Conservation (phyloP, 257 asterid genomes). For the Thymus mandschuricus region DNA sequence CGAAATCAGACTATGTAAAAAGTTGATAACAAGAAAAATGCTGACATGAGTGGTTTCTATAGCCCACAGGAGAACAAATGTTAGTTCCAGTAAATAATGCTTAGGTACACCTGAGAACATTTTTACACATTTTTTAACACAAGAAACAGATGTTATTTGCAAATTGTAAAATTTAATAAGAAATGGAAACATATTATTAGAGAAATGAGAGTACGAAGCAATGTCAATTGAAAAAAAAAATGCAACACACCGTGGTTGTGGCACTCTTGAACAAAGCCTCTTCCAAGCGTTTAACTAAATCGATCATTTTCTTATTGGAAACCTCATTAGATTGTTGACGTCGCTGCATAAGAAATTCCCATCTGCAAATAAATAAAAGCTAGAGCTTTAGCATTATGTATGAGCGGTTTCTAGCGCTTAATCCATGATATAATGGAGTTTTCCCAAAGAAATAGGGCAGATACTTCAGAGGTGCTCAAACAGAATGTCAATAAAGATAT, state of each 20-base stretch:
- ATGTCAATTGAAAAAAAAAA: constrained; percentile 13
- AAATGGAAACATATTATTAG: neutral
- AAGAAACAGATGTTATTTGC: constrained; percentile 1
- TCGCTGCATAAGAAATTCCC: constrained; percentile 61
- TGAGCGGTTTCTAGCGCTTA: constrained; percentile 18
- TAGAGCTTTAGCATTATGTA: constrained; percentile 21
- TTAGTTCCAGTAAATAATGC: constrained; percentile 20
- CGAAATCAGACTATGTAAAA: constrained; percentile 22
- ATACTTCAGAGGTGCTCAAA: neutral
- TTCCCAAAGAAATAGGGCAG: neutral
- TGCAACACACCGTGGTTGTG: constrained; percentile 62
- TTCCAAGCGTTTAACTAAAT: constrained; percentile 79
- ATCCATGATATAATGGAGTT: constrained; percentile 9
- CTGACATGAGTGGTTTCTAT: neutral
- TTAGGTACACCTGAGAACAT: constrained; percentile 13
- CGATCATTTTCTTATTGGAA: constrained; percentile 58
- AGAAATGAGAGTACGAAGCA: constrained; percentile 4
- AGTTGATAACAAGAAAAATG: neutral
- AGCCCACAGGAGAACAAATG: constrained; percentile 11
- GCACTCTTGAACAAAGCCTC: constrained; percentile 83
- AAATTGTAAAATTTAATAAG: neutral
- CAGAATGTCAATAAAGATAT: neutral
- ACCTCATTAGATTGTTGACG: constrained; percentile 65
- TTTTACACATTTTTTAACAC: constrained; percentile 14
- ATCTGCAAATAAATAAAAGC: constrained; percentile 52